Evolutionary conservation across 495 filamentous ascomycete species (phyloP).

Genomic region (Annulohypoxylon moriforme): DNA sequence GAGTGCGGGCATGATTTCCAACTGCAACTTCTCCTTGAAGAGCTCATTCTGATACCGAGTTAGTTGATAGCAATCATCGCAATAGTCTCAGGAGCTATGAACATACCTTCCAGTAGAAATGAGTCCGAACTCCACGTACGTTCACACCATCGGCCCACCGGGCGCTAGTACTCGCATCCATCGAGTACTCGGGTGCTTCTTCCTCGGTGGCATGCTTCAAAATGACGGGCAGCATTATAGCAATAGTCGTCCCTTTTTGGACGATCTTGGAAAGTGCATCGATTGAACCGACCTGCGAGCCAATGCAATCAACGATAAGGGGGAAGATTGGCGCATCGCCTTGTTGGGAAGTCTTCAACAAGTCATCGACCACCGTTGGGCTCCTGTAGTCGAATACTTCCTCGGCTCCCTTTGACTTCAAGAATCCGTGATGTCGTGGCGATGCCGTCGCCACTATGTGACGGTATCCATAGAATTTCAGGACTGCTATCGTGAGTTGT

Average conservation of each 20-base stretch:
- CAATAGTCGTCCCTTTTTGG: slow-evolving; percentile 57
- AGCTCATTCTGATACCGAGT: slow-evolving; percentile 56
- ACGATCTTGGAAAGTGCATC: slow-evolving; percentile 57
- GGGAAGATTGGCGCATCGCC: slow-evolving; percentile 47
- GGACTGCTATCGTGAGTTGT: slow-evolving; percentile 60
- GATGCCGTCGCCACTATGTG: slow-evolving; percentile 62
- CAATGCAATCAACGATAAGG: slow-evolving; percentile 66
- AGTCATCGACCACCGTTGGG: slow-evolving; percentile 50
- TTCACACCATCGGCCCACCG: slow-evolving; percentile 61
- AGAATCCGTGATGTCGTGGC: slow-evolving; percentile 53
- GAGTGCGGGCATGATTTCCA: slow-evolving; percentile 61
- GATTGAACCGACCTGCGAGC: slow-evolving; percentile 55
- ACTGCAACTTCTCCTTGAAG: slow-evolving; percentile 59
- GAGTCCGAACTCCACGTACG: slow-evolving; percentile 61
- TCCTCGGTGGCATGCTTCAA: slow-evolving; percentile 54
- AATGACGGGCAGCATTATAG: slow-evolving; percentile 65
- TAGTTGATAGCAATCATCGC: background rate
- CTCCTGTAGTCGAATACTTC: slow-evolving; percentile 61
- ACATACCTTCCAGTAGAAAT: slow-evolving; percentile 60
- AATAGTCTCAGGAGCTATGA: background rate
- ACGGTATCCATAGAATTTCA: slow-evolving; percentile 61
- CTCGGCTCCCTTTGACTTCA: slow-evolving; percentile 57
- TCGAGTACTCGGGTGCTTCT: slow-evolving; percentile 55
- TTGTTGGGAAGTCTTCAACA: slow-evolving; percentile 40
- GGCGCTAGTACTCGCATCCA: slow-evolving; percentile 52